phyloP scores from a whole-genome alignment of 2,329 filamentous ascomycete genomes.

The Aspergillus niger region DNA sequence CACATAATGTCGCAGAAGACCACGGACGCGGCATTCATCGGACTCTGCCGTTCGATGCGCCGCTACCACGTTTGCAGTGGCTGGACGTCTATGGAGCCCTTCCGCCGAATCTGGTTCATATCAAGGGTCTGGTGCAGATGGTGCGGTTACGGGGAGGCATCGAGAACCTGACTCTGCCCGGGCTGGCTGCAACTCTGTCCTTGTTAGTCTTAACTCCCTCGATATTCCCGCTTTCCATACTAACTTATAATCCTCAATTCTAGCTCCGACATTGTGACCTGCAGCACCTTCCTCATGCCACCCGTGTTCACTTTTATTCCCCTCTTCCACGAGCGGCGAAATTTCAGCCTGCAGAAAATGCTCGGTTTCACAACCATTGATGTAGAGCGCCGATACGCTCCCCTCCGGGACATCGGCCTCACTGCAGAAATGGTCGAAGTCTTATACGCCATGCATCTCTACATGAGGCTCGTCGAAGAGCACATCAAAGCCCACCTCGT shows the following conservation, averaged over 20 bases:
- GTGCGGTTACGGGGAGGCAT: constrained; percentile 42
- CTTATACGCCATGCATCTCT: constrained; percentile 35
- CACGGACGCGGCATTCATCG: constrained; percentile 14
- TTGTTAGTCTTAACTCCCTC: constrained; percentile 32
- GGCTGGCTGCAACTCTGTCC: constrained; percentile 40
- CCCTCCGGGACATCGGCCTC: constrained; percentile 29
- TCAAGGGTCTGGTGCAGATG: constrained; percentile 38
- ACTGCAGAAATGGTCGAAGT: constrained; percentile 33
- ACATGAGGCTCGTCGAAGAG: constrained; percentile 33
- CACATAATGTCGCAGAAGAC: constrained; percentile 33
- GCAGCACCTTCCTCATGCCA: constrained; percentile 24
- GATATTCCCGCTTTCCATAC: neutral
- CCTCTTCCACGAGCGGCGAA: constrained; percentile 22
- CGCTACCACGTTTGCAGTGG: constrained; percentile 40
- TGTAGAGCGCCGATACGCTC: constrained; percentile 29
- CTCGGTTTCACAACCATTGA: constrained; percentile 29
- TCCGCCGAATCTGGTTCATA: constrained; percentile 38
- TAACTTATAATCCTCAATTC: constrained; percentile 10
- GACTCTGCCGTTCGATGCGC: constrained; percentile 35
- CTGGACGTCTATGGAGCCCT: constrained; percentile 40
- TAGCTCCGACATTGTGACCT: constrained; percentile 34
- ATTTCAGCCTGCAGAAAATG: constrained; percentile 25
- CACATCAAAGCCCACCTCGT: constrained; percentile 19
- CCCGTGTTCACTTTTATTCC: constrained; percentile 33
- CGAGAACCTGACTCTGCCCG: constrained; percentile 37